Percentiles rank a stretch among this genome's conserved stretches.
phyloP scores from a whole-genome alignment of 306 rosid species.

The Gynostemma pentaphyllum region DNA sequence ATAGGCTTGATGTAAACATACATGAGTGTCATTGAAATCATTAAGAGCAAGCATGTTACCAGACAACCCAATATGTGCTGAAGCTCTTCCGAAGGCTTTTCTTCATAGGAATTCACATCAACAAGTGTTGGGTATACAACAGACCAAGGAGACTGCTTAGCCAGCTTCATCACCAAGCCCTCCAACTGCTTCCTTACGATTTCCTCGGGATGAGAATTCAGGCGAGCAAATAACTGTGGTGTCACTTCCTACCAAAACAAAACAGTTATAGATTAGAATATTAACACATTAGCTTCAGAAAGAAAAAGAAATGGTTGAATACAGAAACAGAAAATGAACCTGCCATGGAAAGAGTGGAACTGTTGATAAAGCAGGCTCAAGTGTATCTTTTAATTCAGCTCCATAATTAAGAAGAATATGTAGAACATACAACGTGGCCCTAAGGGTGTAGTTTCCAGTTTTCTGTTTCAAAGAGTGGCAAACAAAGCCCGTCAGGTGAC shows the following conservation, averaged over 20 bases:
- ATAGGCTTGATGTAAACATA: not conserved
- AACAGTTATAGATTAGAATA: not conserved
- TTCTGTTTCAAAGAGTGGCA: constrained; percentile 51
- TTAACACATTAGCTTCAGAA: not conserved
- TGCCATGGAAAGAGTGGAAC: constrained; percentile 96
- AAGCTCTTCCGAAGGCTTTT: constrained; percentile 87
- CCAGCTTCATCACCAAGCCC: constrained; percentile 80
- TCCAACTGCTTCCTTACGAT: constrained; percentile 79
- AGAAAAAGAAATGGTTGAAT: not conserved
- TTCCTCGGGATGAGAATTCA: constrained; percentile 86
- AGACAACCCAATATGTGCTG: constrained; percentile 71
- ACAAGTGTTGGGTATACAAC: constrained; percentile 86
- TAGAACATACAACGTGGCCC: constrained; percentile 73
- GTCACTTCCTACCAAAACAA: constrained; percentile 65
- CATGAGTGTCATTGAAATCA: not conserved
- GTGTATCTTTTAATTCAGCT: constrained; percentile 66
- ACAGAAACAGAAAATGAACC: constrained; percentile 37
- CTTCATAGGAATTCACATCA: constrained; percentile 76
- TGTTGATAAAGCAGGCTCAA: constrained; percentile 48
- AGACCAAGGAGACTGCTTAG: constrained; percentile 87
- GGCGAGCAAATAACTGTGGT: constrained; percentile 83
- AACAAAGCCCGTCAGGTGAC: constrained; percentile 41
- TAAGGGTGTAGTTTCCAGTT: constrained; percentile 65
- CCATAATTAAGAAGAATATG: constrained; percentile 94
- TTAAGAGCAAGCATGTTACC: constrained; percentile 44